Conservation (phyloP, 2,329 filamentous ascomycete species). For the Claviceps sorghi region DNA sequence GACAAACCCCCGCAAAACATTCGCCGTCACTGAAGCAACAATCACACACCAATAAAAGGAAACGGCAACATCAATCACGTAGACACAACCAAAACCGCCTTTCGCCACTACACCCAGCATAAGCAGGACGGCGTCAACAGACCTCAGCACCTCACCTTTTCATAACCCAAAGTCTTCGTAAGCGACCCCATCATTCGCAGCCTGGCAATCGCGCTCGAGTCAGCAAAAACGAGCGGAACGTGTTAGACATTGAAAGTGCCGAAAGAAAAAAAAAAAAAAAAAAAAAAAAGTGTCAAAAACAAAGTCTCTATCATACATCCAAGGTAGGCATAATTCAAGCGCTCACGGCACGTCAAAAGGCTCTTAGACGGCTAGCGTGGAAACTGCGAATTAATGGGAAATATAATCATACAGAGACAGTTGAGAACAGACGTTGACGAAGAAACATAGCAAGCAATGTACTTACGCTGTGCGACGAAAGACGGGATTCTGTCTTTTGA, state of each 20-base stretch:
- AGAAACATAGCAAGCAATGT: neutral
- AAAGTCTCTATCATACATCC: slow-evolving; percentile 3
- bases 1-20: too few species aligned
- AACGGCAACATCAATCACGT: slow-evolving; percentile 4
- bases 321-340: slow-evolving; percentile 5
- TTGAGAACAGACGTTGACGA: too few species aligned
- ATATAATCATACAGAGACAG: slow-evolving; percentile 3
- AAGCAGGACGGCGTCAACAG: too few species aligned
- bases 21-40: too few species aligned
- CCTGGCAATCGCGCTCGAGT: neutral
- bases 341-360: slow-evolving; percentile 4
- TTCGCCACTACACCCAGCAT: neutral
- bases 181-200: neutral
- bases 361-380: slow-evolving; percentile 5
- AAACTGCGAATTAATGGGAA: slow-evolving; percentile 5
- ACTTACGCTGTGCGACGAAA: neutral
- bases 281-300: neutral
- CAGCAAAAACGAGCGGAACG: slow-evolving; percentile 1
- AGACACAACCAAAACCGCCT: neutral
- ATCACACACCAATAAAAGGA: too few species aligned
- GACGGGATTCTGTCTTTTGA: neutral
- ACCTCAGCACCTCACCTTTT: too few species aligned
- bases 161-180: too few species aligned
- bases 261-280: too few species aligned
- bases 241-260: neutral